Conservation (phyloP, 1,284 basidiomycete genomes). For the Mycosarcoma maydis region DNA sequence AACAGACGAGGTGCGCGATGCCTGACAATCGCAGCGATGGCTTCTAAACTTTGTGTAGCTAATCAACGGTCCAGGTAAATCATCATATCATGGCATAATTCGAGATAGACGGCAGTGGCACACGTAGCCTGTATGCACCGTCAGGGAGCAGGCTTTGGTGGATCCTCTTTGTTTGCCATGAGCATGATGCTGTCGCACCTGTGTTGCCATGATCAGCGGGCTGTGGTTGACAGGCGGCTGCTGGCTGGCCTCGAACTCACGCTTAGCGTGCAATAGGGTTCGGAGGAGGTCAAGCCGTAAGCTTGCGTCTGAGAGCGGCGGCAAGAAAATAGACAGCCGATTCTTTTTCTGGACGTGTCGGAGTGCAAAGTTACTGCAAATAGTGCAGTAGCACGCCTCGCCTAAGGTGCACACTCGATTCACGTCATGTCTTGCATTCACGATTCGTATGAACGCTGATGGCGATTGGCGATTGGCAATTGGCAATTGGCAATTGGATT, state of each 20-base stretch:
- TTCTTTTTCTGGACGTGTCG: conserved; percentile 24
- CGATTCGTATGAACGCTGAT: background rate
- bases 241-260: conserved; percentile 17
- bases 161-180: too few species aligned
- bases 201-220: too few species aligned
- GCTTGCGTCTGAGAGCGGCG: background rate
- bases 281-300: conserved; percentile 21
- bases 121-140: too few species aligned
- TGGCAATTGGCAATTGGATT: too few species aligned
- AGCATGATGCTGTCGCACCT: background rate
- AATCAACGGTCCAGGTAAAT: too few species aligned
- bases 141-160: too few species aligned
- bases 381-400: background rate
- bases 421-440: background rate
- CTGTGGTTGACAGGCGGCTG: background rate
- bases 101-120: too few species aligned
- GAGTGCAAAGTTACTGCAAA: conserved; percentile 5
- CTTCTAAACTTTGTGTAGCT: too few species aligned
- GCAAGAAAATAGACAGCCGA: background rate
- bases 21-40: too few species aligned
- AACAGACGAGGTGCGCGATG: too few species aligned
- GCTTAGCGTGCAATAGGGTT: conserved; percentile 3
- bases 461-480: background rate
- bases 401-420: background rate
- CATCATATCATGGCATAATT: too few species aligned